Percentiles rank a stretch among this genome's conserved stretches.
These are phyloP conservation scores for Citrus sp. DNA, from an alignment of 345 rosid species.

Conservation along the genomic window DNA sequence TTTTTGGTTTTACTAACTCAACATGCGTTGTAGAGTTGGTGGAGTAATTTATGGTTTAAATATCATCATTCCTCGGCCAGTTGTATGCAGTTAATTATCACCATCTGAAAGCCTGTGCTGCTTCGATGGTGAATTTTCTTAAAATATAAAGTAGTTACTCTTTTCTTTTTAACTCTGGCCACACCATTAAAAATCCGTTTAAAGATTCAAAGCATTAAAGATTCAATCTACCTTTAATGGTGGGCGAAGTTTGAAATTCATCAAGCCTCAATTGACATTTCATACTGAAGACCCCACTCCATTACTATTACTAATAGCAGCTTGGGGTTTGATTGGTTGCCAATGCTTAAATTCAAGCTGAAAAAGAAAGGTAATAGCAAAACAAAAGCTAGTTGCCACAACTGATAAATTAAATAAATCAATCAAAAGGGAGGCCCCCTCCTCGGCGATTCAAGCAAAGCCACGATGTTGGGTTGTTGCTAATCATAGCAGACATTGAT, in stretches of 20 bases:
- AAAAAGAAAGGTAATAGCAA: background rate
- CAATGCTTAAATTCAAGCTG: conserved; percentile 11
- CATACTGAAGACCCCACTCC: background rate
- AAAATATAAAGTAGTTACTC: background rate
- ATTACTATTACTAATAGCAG: background rate
- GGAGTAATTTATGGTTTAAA: too few relatives aligned
- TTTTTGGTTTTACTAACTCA: background rate
- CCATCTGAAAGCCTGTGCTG: too few relatives aligned
- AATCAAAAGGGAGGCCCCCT: background rate
- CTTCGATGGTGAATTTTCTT: background rate
- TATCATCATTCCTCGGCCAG: too few relatives aligned
- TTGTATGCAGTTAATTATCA: too few relatives aligned
- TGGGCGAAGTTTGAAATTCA: background rate
- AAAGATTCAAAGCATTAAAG: background rate
- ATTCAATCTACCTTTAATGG: background rate
- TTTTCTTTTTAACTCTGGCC: background rate
- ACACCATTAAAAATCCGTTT: background rate
- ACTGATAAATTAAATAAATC: too few relatives aligned
- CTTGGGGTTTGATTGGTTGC: background rate
- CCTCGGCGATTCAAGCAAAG: background rate
- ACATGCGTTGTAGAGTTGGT: background rate
- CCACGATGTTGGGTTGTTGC: background rate
- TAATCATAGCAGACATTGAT: background rate
- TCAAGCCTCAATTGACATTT: background rate
- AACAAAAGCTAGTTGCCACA: conserved; percentile 1